Percentiles rank a stretch among this genome's conserved stretches.
Conservation (phyloP, 305 asterid species). For the Fraxinus nigra region DNA sequence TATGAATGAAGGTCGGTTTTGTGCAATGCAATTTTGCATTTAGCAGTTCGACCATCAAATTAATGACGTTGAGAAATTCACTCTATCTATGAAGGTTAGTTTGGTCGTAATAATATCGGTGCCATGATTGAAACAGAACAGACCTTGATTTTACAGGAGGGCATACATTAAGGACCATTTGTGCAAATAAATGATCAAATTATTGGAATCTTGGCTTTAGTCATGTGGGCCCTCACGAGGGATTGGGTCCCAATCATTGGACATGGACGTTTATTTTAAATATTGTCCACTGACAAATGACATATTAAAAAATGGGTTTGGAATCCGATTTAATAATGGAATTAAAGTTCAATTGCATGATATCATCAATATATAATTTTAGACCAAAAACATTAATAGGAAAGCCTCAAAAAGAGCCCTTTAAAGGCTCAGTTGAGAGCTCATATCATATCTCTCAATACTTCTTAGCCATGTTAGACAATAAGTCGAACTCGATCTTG, state of each 20-base stretch:
- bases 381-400: slow-evolving; percentile 33
- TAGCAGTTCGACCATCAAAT: too few species aligned
- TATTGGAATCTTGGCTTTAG: slow-evolving; percentile 49
- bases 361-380: slow-evolving; percentile 21
- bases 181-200: slow-evolving; percentile 17
- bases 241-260: slow-evolving; percentile 54
- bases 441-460: background rate
- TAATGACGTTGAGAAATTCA: too few species aligned
- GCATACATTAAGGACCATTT: background rate
- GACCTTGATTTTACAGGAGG: background rate
- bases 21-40: background rate
- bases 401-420: background rate
- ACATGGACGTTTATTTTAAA: slow-evolving; percentile 42
- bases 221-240: slow-evolving; percentile 32
- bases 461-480: slow-evolving; percentile 51
- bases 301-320: slow-evolving; percentile 23
- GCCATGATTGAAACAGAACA: background rate
- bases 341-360: slow-evolving; percentile 23
- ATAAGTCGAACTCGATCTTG: slow-evolving; percentile 55
- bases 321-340: slow-evolving; percentile 38
- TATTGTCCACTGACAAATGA: slow-evolving; percentile 47
- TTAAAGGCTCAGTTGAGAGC: background rate
- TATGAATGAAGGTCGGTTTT: background rate
- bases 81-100: too few species aligned
- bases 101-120: background rate